A percentile compares a stretch with the other conserved stretches of the same genome.
Conservation (phyloP, 495 filamentous ascomycete genomes). For the Neurospora tetraspora region DNA sequence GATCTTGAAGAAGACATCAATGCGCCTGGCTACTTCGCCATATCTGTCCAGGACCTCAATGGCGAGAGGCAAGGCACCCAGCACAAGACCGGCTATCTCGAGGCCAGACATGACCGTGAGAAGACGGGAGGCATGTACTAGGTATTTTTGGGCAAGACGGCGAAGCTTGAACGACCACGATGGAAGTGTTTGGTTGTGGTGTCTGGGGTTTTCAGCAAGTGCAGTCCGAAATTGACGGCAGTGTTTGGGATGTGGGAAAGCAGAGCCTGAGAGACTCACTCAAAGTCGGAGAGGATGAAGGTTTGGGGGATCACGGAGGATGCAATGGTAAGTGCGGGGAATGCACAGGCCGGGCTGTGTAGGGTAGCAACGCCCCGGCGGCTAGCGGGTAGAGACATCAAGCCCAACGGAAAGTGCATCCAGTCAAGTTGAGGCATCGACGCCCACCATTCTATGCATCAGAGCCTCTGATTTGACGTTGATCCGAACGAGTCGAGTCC, state of each 20-base stretch:
- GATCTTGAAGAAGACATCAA: slow-evolving; percentile 18
- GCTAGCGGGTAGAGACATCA: not conserved
- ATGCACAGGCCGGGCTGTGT: not conserved
- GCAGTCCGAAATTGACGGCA: too few relatives aligned
- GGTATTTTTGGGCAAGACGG: not conserved
- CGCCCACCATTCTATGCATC: not conserved
- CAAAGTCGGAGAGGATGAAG: too few relatives aligned
- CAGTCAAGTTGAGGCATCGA: not conserved
- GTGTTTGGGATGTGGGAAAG: not conserved
- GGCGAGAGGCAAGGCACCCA: slow-evolving; percentile 22
- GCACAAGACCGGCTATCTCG: slow-evolving; percentile 24
- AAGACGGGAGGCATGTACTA: too few relatives aligned
- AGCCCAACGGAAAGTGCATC: not conserved
- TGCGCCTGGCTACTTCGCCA: slow-evolving; percentile 15
- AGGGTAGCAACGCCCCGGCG: not conserved
- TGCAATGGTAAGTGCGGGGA: too few relatives aligned
- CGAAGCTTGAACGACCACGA: too few relatives aligned
- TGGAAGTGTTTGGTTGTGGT: too few relatives aligned
- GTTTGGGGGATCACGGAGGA: too few relatives aligned
- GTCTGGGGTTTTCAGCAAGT: not conserved
- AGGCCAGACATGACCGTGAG: slow-evolving; percentile 19
- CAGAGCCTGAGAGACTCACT: too few relatives aligned
- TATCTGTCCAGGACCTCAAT: slow-evolving; percentile 21
- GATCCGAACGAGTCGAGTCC: not conserved
- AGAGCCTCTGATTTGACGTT: too few relatives aligned